Percentiles rank a stretch among this genome's conserved stretches.
Evolutionary conservation across 306 rosid species (phyloP).

Genomic region (Vigna mungo): DNA sequence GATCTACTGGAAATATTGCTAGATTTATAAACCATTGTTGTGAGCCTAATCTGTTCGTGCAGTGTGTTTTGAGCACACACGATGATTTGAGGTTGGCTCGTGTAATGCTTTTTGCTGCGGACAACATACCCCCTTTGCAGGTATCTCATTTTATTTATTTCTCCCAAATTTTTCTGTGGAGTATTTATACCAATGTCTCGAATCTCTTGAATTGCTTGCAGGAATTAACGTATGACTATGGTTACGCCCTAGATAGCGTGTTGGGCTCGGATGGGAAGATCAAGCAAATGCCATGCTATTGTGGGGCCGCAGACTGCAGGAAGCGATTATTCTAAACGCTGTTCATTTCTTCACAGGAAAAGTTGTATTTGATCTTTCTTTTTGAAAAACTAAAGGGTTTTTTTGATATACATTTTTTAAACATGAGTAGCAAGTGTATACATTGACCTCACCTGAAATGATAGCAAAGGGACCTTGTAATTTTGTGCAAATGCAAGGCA

Average conservation of each 20-base stretch:
- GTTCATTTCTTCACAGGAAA: not conserved
- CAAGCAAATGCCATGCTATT: conserved; percentile 79
- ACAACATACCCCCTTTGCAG: conserved; percentile 97
- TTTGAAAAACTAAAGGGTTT: not conserved
- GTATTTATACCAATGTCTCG: not conserved
- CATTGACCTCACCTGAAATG: conserved; percentile 2
- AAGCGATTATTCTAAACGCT: conserved; percentile 65
- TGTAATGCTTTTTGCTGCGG: conserved; percentile 92
- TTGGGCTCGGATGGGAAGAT: conserved; percentile 77
- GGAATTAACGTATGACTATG: conserved; percentile 96
- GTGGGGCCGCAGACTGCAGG: conserved; percentile 90
- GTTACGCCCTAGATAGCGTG: conserved; percentile 91
- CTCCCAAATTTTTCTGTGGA: not conserved
- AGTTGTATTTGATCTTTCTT: not conserved
- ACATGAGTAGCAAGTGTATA: not conserved
- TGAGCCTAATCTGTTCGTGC: conserved; percentile 94
- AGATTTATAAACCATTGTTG: conserved; percentile 95
- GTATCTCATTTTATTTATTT: conserved; percentile 48
- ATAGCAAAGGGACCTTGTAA: not conserved
- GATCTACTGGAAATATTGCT: conserved; percentile 82
- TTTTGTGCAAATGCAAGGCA: conserved; percentile 45
- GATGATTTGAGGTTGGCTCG: conserved; percentile 81
- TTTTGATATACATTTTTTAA: not conserved
- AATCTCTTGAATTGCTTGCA: conserved; percentile 45
- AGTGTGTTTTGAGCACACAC: conserved; percentile 92